A percentile compares a stretch with the other conserved stretches of the same genome.
Evolutionary conservation across 805 yeast species (phyloP).

Genomic region (Wickerhamomyces xylosicus): DNA sequence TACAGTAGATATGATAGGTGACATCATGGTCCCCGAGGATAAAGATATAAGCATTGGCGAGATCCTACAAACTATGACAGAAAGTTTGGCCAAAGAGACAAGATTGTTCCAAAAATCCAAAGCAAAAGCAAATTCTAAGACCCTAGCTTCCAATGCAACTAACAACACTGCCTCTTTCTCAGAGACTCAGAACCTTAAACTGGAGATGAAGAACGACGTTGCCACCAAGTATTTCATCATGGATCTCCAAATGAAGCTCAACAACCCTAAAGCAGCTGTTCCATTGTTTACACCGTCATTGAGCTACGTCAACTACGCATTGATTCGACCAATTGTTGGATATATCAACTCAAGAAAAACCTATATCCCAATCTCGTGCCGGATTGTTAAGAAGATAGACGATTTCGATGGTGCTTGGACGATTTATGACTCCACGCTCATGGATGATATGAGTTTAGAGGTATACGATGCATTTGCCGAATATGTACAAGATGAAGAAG

Average conservation of each 20-base stretch:
- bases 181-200: slow-evolving; percentile 12
- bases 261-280: slow-evolving; percentile 79
- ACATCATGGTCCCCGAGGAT: slow-evolving; percentile 69
- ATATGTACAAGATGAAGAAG: slow-evolving; percentile 83
- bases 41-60: slow-evolving; percentile 39
- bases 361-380: slow-evolving; percentile 77
- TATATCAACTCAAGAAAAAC: slow-evolving; percentile 88
- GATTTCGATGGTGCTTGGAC: slow-evolving; percentile 98
- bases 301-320: slow-evolving; percentile 85
- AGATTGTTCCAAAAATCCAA: slow-evolving; percentile 22
- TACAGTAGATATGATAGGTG: slow-evolving; percentile 88
- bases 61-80: slow-evolving; percentile 36
- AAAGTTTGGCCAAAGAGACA: slow-evolving; percentile 38
- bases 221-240: slow-evolving; percentile 54
- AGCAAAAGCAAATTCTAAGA: neutral
- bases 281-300: slow-evolving; percentile 84
- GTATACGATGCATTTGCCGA: slow-evolving; percentile 86
- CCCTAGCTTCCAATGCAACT: too few species aligned
- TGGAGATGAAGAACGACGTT: slow-evolving; percentile 13
- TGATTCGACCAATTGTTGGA: slow-evolving; percentile 90
- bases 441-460: slow-evolving; percentile 85
- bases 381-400: slow-evolving; percentile 62
- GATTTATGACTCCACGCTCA: slow-evolving; percentile 75
- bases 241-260: slow-evolving; percentile 70
- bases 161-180: slow-evolving; percentile 4